Evolutionary conservation across 2,329 filamentous ascomycete genomes (phyloP), one percentile per base, ranked within the genome.

Genomic region (Biscogniauxia mediterranea): DNA sequence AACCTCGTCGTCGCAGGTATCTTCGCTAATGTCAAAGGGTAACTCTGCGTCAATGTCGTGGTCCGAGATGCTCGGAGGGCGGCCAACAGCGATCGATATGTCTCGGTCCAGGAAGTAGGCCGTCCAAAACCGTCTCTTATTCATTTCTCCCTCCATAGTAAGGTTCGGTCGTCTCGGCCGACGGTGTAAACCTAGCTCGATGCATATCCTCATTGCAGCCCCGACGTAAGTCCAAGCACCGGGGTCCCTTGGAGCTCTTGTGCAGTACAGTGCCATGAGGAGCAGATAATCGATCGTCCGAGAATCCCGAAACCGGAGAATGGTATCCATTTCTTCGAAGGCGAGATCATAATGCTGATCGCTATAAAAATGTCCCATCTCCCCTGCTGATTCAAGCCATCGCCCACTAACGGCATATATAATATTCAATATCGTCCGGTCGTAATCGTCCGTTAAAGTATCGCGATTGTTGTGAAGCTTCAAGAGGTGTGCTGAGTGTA

Each of bases 161-260:
- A 65, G 69, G 46, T 63, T 62, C 25, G 67, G 67, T 13, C 68
- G 64, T 32, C 68, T 63, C 25, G 64, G 66, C 25, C 68, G 67
- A 13, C 71, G 68, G 59, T 73, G 71, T 25, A 72, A 61, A 9
- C 71, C 71, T 11, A 73, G 59, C 59, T 73, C 71, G 52, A 72
- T 66, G 58, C 71, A 73, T 8, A 72, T 55, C 54, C 65, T 63
- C 66, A 73, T 69, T 17, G 70, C 71, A 11, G 67, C 67, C 32
- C 71, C 70, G 1, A 73, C 65, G 26, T 71, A 73, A 1, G 70
- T 71, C 71, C 71, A 73, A 2, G 70, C 71, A 3, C 71, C 71
- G 0, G 71, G 71, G 49, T 73, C 69, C 28, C 69, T 59, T 5
- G 71, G 71, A 3, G 71, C 71, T 62, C 71, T 68, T 19, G 69